Base-by-base conservation (phyloP, 2,329 filamentous ascomycete genomes). In the Penicillium sp. region DNA sequence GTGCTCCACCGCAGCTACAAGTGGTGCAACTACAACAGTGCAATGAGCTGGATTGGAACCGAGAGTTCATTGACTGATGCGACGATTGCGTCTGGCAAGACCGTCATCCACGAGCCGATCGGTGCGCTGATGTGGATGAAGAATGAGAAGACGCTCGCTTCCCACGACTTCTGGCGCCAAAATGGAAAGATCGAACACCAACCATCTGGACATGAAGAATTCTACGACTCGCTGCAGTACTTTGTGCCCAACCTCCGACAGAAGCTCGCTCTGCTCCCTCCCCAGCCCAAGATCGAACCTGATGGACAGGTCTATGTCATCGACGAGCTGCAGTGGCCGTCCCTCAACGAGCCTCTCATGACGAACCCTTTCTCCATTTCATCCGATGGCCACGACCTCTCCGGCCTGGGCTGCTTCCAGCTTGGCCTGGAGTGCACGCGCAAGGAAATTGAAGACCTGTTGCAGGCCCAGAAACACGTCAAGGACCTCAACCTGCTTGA, bases 51-150 rank as follows among this genome's bases (percentile, higher is more conserved):
- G 75, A 76, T 78, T 47, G 76, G 73, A 6, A 65, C 71, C 0
- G 55, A 66, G 19, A 47, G 64, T 38, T 73, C 76, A 1, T 52
- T 79, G 41, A 67, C 60, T 3, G 71, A 79, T 62, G 71, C 71
- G 1, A 50, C 64, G 3, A 31, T 64, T 5, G 67, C 71, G 8
- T 60, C 60, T 19, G 65, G 70, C 2, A 54, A 48, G 21, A 61
- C 59, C 1, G 45, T 65, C 19, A 31, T 47, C 9, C 56, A 62
- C 15, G 70, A 77, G 56, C 77, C 77, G 7, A 61, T 79, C 5
- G 76, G 76, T 19, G 77, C 77, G 1, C 69, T 79, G 55, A 73
- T 74, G 66, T 79, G 74, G 73, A 64, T 79, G 61, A 79, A 79
- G 64, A 70, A 73, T 15, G 69, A 73, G 35, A 65, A 68, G 26